Evolutionary conservation across 352 stramenopile genomes (phyloP).

Genomic region (Discostella stelligera): DNA sequence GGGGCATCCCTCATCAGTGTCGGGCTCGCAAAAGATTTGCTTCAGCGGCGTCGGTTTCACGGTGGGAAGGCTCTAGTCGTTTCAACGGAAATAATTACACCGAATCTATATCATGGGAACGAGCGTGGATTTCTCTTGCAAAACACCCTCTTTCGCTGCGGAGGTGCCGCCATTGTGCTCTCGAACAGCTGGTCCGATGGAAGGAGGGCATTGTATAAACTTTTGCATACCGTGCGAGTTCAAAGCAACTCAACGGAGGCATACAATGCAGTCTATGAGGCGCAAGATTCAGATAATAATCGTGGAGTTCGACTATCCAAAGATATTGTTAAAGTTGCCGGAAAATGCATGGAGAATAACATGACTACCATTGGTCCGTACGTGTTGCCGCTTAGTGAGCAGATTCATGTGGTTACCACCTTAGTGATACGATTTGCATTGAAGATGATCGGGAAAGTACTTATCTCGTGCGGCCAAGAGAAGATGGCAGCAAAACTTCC

Average conservation of each 20-base stretch:
- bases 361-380: slow-evolving; percentile 85
- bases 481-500: slow-evolving; percentile 62
- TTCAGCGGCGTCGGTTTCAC: slow-evolving; percentile 52
- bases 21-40: slow-evolving; percentile 83
- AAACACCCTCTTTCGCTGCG: slow-evolving; percentile 88
- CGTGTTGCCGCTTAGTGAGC: slow-evolving; percentile 85
- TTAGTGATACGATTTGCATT: slow-evolving; percentile 62
- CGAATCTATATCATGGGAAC: slow-evolving; percentile 88
- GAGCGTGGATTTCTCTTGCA: slow-evolving; percentile 84
- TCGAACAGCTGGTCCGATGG: slow-evolving; percentile 86
- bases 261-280: slow-evolving; percentile 85
- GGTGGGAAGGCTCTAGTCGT: slow-evolving; percentile 84
- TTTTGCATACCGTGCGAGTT: slow-evolving; percentile 86
- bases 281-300: slow-evolving; percentile 78
- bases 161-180: slow-evolving; percentile 85
- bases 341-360: slow-evolving; percentile 88
- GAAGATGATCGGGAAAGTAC: slow-evolving; percentile 65
- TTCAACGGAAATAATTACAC: slow-evolving; percentile 87
- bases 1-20: slow-evolving; percentile 84
- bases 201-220: slow-evolving; percentile 86
- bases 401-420: slow-evolving; percentile 77
- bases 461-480: slow-evolving; percentile 52
- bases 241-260: slow-evolving; percentile 81
- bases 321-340: slow-evolving; percentile 88
- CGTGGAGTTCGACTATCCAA: slow-evolving; percentile 84